Base-by-base conservation (phyloP, 1,284 basidiomycete genomes). In the Leccinum solheimii region DNA sequence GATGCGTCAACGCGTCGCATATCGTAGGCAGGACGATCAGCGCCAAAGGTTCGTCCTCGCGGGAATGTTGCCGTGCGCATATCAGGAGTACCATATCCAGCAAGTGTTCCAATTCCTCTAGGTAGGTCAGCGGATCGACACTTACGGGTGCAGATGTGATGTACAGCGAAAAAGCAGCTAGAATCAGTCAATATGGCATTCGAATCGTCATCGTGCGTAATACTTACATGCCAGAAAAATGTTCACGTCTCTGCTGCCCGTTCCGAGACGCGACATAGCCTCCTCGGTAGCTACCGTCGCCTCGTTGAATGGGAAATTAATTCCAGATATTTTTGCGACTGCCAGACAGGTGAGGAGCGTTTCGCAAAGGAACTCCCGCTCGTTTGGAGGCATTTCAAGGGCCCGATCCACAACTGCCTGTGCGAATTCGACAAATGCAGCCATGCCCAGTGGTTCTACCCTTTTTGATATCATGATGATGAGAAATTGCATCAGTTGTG, bases 91-190 rank as follows among this genome's bases (percentile, higher is more conserved):
- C 69, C 1, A 76, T 73, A 59, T 86, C 82, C 34, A 81, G 74
- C 52, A 90, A 69, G 66, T 81, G 79, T 57, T 83, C 76, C 82
- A 85, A 85, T 43, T 81, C 79, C 68, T 88, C 86, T 2, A 79
- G 73, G 57, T 75, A 76, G 34, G 72, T 68, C 36, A 86, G 68
- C 5, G 76, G 58, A 57, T 81, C 77, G 45, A 66, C 67, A 11
- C 63, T 60, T 19, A 65, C 63, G 13, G 62, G 62, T 13, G 71
- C 65, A 13, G 70, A 70, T 11, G 75, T 62, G 38, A 87, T 68
- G 66, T 83, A 84, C 36, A 78, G 69, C 8, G 87, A 77, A 64
- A 88, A 79, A 6, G 80, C 77, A 58, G 80, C 86, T 34, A 21
- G 1, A 30, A 49, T 69, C 23, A 72, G 68, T 30, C 8, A 34